Base-by-base conservation (phyloP, 257 asterid species). In the Orobanche coerulescens region DNA sequence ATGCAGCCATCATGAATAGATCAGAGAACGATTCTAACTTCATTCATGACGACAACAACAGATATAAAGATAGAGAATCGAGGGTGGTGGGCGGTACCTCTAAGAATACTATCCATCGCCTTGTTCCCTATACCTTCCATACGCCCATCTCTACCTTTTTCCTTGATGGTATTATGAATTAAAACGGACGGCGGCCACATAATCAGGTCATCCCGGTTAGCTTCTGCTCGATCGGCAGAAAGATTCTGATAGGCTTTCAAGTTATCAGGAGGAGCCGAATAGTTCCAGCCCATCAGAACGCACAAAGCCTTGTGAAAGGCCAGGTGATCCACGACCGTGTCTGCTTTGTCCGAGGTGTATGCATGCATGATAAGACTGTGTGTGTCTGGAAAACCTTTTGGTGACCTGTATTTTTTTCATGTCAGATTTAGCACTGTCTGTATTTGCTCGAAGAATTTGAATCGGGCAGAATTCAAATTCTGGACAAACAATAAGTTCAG, bases 141-240 rank as follows among this genome's bases (percentile, higher is more conserved):
- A 60, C 97, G 95, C 40, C 94, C 95, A 22, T 89, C 95, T 71
- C 77, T 84, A 80, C 87, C 77, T 83, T 85, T 86, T 34, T 94
- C 95, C 23, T 90, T 93, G 79, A 75, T 65, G 18, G 95, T 84
- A 81, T 89, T 93, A 73, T 79, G 95, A 64, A 93, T 76, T 70
- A 93, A 84, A 66, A 93, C 95, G 62, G 90, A 65, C 40, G 98
- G 98, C 16, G 98, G 97, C 98, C 98, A 93, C 78, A 93, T 42
- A 73, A 93, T 82, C 75, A 89, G 88, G 72, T 89, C 98, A 61
- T 81, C 82, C 66, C 64, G 72, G 68, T 81, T 84, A 37, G 89
- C 89, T 70, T 76, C 85, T 70, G 95, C 97, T 59, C 76, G 90
- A 56, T 76, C 82, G 56, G 81, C 78, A 83, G 95, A 79, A 58